A percentile compares a stretch with the other conserved stretches of the same genome.
phyloP scores from a whole-genome alignment of 2,329 filamentous ascomycete genomes.

The Penicillium nordicum region DNA sequence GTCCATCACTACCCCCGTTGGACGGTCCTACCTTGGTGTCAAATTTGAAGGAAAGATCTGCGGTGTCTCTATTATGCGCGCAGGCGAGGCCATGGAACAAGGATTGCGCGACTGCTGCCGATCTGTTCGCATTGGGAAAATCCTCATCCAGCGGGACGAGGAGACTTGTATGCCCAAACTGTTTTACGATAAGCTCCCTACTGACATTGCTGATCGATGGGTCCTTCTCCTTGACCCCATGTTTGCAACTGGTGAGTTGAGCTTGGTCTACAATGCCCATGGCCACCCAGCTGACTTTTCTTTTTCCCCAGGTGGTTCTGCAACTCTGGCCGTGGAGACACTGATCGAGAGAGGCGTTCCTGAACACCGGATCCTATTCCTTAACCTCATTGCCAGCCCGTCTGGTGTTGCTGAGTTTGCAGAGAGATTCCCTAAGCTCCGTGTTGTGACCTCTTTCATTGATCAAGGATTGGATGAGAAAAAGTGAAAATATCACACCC shows the following conservation, averaged over 20 bases:
- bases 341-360: slow-evolving; percentile 86
- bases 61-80: slow-evolving; percentile 96
- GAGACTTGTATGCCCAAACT: slow-evolving; percentile 88
- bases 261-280: not conserved
- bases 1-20: slow-evolving; percentile 85
- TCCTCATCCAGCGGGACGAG: slow-evolving; percentile 94
- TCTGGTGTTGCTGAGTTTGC: slow-evolving; percentile 88
- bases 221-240: slow-evolving; percentile 95
- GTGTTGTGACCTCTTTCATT: slow-evolving; percentile 93
- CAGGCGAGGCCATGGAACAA: slow-evolving; percentile 98
- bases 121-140: slow-evolving; percentile 97
- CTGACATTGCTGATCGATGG: slow-evolving; percentile 90
- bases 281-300: slow-evolving; percentile 8
- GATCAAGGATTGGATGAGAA: slow-evolving; percentile 96
- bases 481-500: slow-evolving; percentile 65
- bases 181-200: slow-evolving; percentile 96
- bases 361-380: slow-evolving; percentile 90
- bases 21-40: slow-evolving; percentile 81
- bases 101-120: slow-evolving; percentile 93
- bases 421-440: slow-evolving; percentile 79
- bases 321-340: slow-evolving; percentile 94
- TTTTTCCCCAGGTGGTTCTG: slow-evolving; percentile 70
- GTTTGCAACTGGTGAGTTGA: slow-evolving; percentile 79
- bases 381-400: slow-evolving; percentile 96
- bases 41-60: slow-evolving; percentile 98